Evolutionary conservation across 495 filamentous ascomycete genomes (phyloP), one percentile per base, ranked within the genome.

Genomic region (Chaetomium fimeti): DNA sequence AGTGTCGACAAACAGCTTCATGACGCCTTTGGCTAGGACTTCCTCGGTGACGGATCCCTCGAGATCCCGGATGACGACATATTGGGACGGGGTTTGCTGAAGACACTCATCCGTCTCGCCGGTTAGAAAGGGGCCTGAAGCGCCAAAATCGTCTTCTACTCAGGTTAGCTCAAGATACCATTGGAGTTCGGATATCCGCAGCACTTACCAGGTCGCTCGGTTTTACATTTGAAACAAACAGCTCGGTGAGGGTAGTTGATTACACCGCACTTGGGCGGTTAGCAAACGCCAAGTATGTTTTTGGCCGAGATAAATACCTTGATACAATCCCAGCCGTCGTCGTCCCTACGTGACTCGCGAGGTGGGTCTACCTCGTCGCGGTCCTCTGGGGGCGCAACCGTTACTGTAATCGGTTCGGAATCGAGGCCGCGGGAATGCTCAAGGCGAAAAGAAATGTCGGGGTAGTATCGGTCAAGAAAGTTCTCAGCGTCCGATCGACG

Each of bases 51-150:
- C 87, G 3, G 87, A 85, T 7, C 84, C 72, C 47, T 92, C 88
- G n/a, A 97, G 78, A 18, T 85, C 85, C 51, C 91, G 85, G 38
- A 97, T 79, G 5, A 97, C 82, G 18, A 96, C 78, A 63, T 93
- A 93, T 57, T 94, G 91, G 2, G 91, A 93, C 1, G 91, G 85
- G 5, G 83, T 83, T 53, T 85, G 83, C 49, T 93, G 87, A 5
- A 88, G 84, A 9, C 89, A 88, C 51, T 86, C 89, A 74, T 96
- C 93, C 48, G 89, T 91, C 69, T 92, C 89, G 24, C 92, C 92
- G 59, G 82, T 89, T 63, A 88, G 68, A 57, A 71, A 67, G 3
- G 66, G 68, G 6, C 68, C 72, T 3, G 63, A 67, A n/a, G 28
- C 36, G 28, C 25, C 57, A n/a, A 67, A 65, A 22, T 71, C 60